Evolutionary conservation across 2,329 filamentous ascomycete genomes (phyloP).

Genomic region (Purpureocillium takamizusanense): DNA sequence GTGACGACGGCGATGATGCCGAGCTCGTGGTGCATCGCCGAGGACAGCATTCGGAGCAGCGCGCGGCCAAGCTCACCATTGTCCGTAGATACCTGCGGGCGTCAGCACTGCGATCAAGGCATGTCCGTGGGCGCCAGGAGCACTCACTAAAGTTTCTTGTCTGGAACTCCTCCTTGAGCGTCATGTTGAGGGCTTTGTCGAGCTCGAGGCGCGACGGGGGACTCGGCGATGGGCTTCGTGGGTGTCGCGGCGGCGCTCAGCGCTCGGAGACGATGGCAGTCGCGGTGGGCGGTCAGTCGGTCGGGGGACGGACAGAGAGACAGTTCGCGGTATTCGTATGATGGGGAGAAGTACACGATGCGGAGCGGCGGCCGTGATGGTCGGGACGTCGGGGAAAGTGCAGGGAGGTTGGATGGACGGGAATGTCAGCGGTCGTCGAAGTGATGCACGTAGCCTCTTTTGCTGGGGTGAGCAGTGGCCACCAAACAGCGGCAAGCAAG

Average conservation of each 20-base stretch:
- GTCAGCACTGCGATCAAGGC: slow-evolving; percentile 4
- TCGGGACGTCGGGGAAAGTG: slow-evolving; percentile 6
- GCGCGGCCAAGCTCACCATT: slow-evolving; percentile 50
- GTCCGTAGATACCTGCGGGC: slow-evolving; percentile 58
- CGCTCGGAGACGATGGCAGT: too few species aligned
- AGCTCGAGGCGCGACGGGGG: too few species aligned
- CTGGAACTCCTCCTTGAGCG: slow-evolving; percentile 62
- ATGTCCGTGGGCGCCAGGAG: slow-evolving; percentile 1
- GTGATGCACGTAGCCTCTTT: slow-evolving; percentile 23
- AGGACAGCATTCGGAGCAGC: not conserved
- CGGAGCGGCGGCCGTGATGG: not conserved
- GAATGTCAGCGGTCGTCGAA: slow-evolving; percentile 14
- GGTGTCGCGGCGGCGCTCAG: too few species aligned
- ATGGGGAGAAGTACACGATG: not conserved
- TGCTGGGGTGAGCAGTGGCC: slow-evolving; percentile 4
- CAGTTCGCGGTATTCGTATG: too few species aligned
- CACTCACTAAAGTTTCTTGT: slow-evolving; percentile 66
- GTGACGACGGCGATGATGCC: too few species aligned
- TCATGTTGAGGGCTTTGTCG: slow-evolving; percentile 42
- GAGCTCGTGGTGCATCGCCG: too few species aligned
- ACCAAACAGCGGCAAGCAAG: not conserved
- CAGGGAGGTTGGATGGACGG: slow-evolving; percentile 10
- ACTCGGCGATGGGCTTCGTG: too few species aligned
- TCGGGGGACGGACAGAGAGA: too few species aligned
- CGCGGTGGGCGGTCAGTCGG: too few species aligned